Evolutionary conservation across 495 filamentous ascomycete species (phyloP).

Genomic region (Penicillium tannophilum): DNA sequence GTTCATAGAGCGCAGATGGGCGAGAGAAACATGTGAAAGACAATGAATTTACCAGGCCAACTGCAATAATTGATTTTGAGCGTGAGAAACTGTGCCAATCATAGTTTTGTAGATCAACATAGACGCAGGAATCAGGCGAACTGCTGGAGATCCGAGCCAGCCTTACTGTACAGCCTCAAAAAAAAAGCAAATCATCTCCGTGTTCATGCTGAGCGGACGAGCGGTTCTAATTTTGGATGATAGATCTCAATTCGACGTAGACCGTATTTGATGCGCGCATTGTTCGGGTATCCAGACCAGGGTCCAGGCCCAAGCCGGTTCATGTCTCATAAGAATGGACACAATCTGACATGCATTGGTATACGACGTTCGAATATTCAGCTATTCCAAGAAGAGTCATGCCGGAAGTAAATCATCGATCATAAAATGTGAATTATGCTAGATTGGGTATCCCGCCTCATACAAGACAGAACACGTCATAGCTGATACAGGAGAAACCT

Average conservation of each 20-base stretch:
- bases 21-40: slow-evolving; percentile 13
- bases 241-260: background rate
- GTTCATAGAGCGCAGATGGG: slow-evolving; percentile 9
- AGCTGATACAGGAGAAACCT: slow-evolving; percentile 11
- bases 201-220: slow-evolving; percentile 3
- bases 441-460: slow-evolving; percentile 7
- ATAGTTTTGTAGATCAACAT: slow-evolving; percentile 16
- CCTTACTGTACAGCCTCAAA: slow-evolving; percentile 18
- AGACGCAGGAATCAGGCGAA: slow-evolving; percentile 12
- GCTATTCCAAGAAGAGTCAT: slow-evolving; percentile 3
- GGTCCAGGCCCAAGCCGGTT: slow-evolving; percentile 7
- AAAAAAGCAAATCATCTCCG: slow-evolving; percentile 8
- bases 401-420: slow-evolving; percentile 11
- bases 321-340: slow-evolving; percentile 14
- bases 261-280: slow-evolving; percentile 1
- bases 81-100: slow-evolving; percentile 9
- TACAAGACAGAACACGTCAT: slow-evolving; percentile 18
- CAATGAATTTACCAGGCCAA: slow-evolving; percentile 11
- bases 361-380: slow-evolving; percentile 4
- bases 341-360: slow-evolving; percentile 15
- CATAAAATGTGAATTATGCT: slow-evolving; percentile 14
- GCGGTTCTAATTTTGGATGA: slow-evolving; percentile 10
- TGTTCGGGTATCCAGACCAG: slow-evolving; percentile 14
- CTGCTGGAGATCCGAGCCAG: slow-evolving; percentile 9
- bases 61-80: slow-evolving; percentile 11